Conservation (phyloP, 2,329 filamentous ascomycete species). For the Metarhizium robertsii region DNA sequence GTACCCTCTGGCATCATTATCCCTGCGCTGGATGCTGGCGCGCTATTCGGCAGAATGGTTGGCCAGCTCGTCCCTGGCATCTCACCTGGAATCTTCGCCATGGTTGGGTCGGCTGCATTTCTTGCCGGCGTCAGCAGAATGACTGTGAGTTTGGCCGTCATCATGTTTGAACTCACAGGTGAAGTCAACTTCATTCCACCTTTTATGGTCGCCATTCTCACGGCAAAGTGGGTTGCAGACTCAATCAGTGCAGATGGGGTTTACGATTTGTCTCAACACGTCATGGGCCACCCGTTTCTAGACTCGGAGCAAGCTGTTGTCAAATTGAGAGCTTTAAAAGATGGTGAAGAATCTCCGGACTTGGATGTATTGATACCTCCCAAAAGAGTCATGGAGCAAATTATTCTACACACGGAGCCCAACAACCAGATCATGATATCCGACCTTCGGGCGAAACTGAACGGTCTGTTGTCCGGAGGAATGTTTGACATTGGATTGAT, state of each 20-base stretch:
- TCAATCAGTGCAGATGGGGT: conserved; percentile 41
- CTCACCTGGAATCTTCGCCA: conserved; percentile 50
- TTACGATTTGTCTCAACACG: conserved; percentile 50
- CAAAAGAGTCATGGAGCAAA: conserved; percentile 43
- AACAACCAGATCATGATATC: conserved; percentile 27
- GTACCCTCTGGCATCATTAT: conserved; percentile 53
- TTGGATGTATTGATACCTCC: conserved; percentile 43
- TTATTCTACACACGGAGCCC: conserved; percentile 37
- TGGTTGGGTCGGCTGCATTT: conserved; percentile 50
- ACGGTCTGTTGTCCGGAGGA: conserved; percentile 35
- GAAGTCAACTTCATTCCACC: conserved; percentile 48
- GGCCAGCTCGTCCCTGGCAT: conserved; percentile 29
- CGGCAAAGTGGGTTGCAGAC: conserved; percentile 51
- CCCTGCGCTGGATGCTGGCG: conserved; percentile 47
- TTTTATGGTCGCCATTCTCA: conserved; percentile 50
- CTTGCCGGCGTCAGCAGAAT: conserved; percentile 49
- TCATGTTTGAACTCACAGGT: conserved; percentile 54
- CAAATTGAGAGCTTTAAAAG: conserved; percentile 23
- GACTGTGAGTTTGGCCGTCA: conserved; percentile 48
- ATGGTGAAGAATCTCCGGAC: conserved; percentile 18
- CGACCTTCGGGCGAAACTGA: conserved; percentile 34
- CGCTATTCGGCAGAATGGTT: conserved; percentile 46
- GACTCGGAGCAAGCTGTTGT: conserved; percentile 38
- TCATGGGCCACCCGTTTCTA: conserved; percentile 49
- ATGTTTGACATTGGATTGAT: conserved; percentile 50